Evolutionary conservation across 148 eudicot genomes (phyloP).

Genomic region (Agrostemma githago): DNA sequence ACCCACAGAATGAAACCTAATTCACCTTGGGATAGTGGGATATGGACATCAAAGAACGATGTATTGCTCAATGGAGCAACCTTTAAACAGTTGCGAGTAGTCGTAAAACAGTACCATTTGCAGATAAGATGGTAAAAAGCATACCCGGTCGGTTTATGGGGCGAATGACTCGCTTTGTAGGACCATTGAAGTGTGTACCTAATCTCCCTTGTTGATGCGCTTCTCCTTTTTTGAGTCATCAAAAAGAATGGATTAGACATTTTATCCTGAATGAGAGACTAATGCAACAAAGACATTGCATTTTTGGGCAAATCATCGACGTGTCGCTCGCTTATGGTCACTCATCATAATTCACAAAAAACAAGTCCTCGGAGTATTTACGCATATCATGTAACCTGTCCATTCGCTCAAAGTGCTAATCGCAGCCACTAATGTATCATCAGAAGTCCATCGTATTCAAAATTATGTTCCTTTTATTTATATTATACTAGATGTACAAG

Average conservation of each 20-base stretch:
- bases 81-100: constrained; percentile 40
- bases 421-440: no score
- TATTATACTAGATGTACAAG: no score
- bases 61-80: constrained; percentile 49
- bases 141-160: constrained; percentile 31
- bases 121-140: constrained; percentile 14
- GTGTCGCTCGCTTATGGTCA: not conserved
- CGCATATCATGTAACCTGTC: not conserved
- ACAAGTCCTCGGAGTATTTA: not conserved
- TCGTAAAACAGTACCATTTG: constrained; percentile 7
- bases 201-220: constrained; percentile 30
- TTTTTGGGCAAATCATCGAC: not conserved
- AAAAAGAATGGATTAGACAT: not conserved
- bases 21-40: constrained; percentile 38
- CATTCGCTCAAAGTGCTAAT: not conserved
- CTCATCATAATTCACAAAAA: not conserved
- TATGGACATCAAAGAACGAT: constrained; percentile 51
- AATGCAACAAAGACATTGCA: not conserved
- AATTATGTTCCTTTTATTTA: no score
- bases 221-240: not conserved
- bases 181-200: constrained; percentile 39
- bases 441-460: no score
- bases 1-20: constrained; percentile 21
- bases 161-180: constrained; percentile 35
- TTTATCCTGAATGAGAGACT: not conserved